Evolutionary conservation across 208 protist species (phyloP).

Genomic region (Naegleria fowleri): DNA sequence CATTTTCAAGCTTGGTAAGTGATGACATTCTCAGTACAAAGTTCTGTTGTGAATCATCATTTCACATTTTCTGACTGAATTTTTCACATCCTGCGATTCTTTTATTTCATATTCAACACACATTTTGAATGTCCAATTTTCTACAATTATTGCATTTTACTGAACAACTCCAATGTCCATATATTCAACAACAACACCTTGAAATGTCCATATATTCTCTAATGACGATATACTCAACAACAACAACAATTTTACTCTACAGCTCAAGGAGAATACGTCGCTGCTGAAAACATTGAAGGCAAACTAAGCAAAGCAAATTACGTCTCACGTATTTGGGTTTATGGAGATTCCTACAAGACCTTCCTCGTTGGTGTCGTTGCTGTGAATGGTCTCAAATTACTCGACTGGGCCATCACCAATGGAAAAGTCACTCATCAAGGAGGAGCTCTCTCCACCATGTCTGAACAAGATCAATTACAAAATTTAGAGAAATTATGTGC

Average conservation of each 20-base stretch:
- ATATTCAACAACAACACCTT: too few species aligned
- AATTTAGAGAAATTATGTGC: not conserved
- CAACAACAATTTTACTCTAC: too few species aligned
- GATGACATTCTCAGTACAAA: too few species aligned
- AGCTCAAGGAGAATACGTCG: constrained; percentile 19
- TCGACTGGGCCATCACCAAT: not conserved
- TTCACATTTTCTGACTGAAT: too few species aligned
- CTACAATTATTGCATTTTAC: too few species aligned
- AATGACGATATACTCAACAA: too few species aligned
- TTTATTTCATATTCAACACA: too few species aligned
- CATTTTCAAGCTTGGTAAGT: constrained; percentile 61
- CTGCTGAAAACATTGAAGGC: constrained; percentile 21
- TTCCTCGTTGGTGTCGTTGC: constrained; percentile 5
- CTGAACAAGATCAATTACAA: not conserved
- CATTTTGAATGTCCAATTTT: too few species aligned
- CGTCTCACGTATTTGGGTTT: not conserved
- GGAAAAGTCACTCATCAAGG: not conserved
- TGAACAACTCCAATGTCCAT: too few species aligned
- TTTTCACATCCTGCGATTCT: too few species aligned
- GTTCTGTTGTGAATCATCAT: too few species aligned
- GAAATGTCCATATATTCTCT: too few species aligned
- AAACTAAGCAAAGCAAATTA: not conserved
- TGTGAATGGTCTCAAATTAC: not conserved
- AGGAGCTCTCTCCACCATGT: not conserved
- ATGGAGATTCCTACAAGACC: not conserved